Evolutionary conservation across 345 rosid species (phyloP), one percentile per base, ranked within the genome.

Genomic region (Diplotaxis tenuifolia): DNA sequence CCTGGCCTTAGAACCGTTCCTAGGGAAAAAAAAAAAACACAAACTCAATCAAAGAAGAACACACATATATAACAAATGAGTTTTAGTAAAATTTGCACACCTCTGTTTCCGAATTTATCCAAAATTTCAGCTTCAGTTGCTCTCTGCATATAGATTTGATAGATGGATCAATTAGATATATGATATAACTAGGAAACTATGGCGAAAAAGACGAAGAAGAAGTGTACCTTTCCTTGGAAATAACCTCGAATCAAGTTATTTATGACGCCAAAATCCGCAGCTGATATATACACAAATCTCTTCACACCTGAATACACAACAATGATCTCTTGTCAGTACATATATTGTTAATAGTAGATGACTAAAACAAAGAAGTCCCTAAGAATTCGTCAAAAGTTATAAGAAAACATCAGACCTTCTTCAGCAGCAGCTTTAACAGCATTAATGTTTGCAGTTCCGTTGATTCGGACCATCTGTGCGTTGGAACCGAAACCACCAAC

Each of bases 401-500:
- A 15, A 7, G n/a, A 18, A 18, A 16, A 1, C 7, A 42, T 42
- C 18, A 54, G 65, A 81, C 92, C 89, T 79, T 79, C 81, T 50
- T 85, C 87, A 11, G 80, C 71, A 2, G 89, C 89, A 78, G 86
- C 87, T 70, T 40, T 78, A 58, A 87, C 73, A 25, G 86, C 89
- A 69, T 81, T 82, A 7, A 87, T 84, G 77, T 85, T 87, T 59
- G 92, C 86, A 70, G 80, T 78, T 58, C 92, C 92, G 68, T 87
- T 84, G 9, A 87, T 87, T 65, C 34, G 82, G 57, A 76, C 80
- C 88, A 85, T 84, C 11, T 82, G 72, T 50, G 86, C 65, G 68
- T 85, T 78, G 42, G 87, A 84, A 62, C 89, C 89, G 69, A 85
- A 87, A 32, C 85, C 85, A 75, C 92, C 89, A 68, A 87, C 85